A percentile compares a stretch with the other conserved stretches of the same genome.
phyloP scores from a whole-genome alignment of 208 protist genomes.

The Wallacemonas sp. region DNA sequence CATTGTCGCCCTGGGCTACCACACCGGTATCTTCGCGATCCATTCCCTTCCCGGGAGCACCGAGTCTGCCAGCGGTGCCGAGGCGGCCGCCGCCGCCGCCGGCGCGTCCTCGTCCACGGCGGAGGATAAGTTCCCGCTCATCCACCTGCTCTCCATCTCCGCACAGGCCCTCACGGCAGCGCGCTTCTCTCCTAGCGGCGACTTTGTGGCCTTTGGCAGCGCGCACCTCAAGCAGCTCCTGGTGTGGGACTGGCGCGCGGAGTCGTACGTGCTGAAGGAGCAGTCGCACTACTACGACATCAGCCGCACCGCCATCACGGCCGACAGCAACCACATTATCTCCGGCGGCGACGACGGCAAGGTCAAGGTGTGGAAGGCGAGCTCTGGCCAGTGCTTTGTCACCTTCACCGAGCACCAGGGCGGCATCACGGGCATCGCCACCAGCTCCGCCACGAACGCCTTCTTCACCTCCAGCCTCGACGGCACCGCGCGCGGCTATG shows the following conservation, averaged over 20 bases:
- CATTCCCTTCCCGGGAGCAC: conserved; percentile 52
- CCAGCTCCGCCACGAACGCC: conserved; percentile 82
- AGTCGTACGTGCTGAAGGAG: conserved; percentile 93
- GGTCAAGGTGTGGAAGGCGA: conserved; percentile 93
- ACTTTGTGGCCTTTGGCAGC: conserved; percentile 90
- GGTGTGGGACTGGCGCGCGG: conserved; percentile 95
- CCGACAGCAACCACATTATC: conserved; percentile 86
- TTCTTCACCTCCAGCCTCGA: conserved; percentile 93
- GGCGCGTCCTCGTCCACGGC: not conserved
- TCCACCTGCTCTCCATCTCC: conserved; percentile 93
- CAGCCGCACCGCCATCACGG: conserved; percentile 84
- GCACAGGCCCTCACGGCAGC: conserved; percentile 88
- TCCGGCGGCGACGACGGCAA: conserved; percentile 93
- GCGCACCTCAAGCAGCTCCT: conserved; percentile 90
- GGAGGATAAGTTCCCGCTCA: conserved; percentile 42
- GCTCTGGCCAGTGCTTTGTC: conserved; percentile 92
- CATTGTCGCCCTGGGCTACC: conserved; percentile 89
- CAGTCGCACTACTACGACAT: conserved; percentile 95
- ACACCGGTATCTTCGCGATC: conserved; percentile 91
- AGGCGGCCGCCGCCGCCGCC: not conserved
- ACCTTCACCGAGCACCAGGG: conserved; percentile 92
- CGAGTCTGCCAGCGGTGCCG: conserved; percentile 7
- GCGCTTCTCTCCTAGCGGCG: conserved; percentile 77
- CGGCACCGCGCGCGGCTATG: conserved; percentile 91
- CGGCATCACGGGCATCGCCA: conserved; percentile 83